Evolutionary conservation across 352 stramenopile genomes (phyloP).

Genomic region (Globisporangium acanthophoron): DNA sequence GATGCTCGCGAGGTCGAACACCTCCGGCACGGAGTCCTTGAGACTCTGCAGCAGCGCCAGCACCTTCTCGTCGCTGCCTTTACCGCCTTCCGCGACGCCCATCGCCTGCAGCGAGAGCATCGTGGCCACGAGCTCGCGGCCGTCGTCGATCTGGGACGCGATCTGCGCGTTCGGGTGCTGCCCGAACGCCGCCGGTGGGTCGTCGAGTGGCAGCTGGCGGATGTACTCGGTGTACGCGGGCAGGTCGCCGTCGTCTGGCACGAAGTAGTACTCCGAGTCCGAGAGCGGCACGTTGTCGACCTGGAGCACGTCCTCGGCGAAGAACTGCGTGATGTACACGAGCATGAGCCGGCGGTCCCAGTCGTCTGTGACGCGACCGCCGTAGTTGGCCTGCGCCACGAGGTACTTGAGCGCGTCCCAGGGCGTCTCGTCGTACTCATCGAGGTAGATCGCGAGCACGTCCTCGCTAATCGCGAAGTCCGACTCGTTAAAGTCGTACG

Average conservation of each 20-base stretch:
- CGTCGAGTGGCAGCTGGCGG: conserved; percentile 82
- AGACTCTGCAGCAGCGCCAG: conserved; percentile 76
- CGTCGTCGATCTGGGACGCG: conserved; percentile 92
- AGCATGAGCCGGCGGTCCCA: conserved; percentile 95
- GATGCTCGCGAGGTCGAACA: conserved; percentile 86
- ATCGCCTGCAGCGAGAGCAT: conserved; percentile 89
- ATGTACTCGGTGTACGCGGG: conserved; percentile 89
- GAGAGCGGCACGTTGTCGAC: conserved; percentile 85
- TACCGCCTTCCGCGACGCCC: conserved; percentile 74
- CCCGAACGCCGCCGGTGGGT: conserved; percentile 90
- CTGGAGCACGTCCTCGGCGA: conserved; percentile 85
- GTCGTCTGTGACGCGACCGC: conserved; percentile 94
- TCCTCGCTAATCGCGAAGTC: conserved; percentile 97
- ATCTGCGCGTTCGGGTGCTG: conserved; percentile 96
- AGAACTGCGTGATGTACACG: conserved; percentile 95
- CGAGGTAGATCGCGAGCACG: conserved; percentile 93
- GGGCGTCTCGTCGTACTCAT: conserved; percentile 89
- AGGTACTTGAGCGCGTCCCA: conserved; percentile 95
- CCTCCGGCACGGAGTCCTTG: conserved; percentile 83
- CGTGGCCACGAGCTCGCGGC: conserved; percentile 82
- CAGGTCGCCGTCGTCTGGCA: conserved; percentile 90
- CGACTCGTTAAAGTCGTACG: conserved; percentile 97
- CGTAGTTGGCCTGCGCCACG: conserved; percentile 96
- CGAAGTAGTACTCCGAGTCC: conserved; percentile 91
- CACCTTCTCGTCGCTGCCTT: conserved; percentile 88